Base-by-base conservation (phyloP, 2,329 filamentous ascomycete genomes). In the Trichophyton verrucosum region DNA sequence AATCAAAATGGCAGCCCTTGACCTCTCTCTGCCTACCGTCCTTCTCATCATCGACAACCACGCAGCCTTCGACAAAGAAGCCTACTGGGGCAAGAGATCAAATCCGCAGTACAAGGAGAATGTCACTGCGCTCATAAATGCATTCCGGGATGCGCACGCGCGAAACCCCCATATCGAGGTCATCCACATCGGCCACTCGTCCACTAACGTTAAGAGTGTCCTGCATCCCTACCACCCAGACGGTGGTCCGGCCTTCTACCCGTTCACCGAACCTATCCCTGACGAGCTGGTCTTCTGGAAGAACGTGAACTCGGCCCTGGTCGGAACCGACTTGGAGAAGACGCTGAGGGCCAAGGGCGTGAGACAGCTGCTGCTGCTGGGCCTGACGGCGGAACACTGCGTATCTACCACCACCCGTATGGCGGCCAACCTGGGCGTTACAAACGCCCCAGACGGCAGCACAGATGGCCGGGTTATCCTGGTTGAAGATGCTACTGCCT, bases 1-100 rank as follows among this genome's bases (percentile, higher is more conserved):
- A 3, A 13, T 5, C 51, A 36, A 55, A 6, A 58, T 58, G 56
- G 36, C 56, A 36, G 36, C 47, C 20, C 49, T 60, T 13, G 36
- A 53, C 33, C 40, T 46, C 15, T 20, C 60, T 33, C 57, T 63
- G 3, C 72, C 68, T 30, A 78, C 77, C 0, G 76, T 75, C 4
- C 70, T 80, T 38, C 70, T 80, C 58, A 67, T 80, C 9, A 77
- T 80, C 59, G 78, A 81, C 67, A 74, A 77, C 44, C 78, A 80
- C 67, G 66, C 72, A 24, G 77, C 66, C 51, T 77, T 80, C 66
- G 67, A 64, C 15, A 68, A 76, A 40, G 69, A 68, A 57, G 71
- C 72, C 2, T 68, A 73, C 65, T 78, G 73, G 73, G 76, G 76
- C 8, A 64, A 68, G 7, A 74, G 77, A 51, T 78, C 76, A 60